Percentiles rank a stretch among this genome's conserved stretches.
These are phyloP conservation scores for Aspergillus aculeatinus DNA, from an alignment of 2,329 filamentous ascomycete species.

Conservation along the genomic window DNA sequence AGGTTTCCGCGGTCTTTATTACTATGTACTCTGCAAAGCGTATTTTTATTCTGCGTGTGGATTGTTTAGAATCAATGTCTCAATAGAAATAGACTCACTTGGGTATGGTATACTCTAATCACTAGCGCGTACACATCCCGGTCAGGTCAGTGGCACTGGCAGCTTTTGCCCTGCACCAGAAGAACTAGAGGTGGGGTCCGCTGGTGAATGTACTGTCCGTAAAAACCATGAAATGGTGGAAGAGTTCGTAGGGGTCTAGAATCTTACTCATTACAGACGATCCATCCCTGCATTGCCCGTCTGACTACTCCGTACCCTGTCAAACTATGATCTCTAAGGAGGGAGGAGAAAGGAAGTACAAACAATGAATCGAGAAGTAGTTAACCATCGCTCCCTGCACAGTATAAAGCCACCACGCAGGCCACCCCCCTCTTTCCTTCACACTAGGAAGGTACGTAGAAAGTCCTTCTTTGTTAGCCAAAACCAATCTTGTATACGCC, in stretches of 20 bases:
- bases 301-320: no score
- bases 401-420: background rate
- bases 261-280: background rate
- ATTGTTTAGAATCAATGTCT: no score
- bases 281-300: background rate
- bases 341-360: no score
- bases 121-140: background rate
- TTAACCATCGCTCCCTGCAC: no score
- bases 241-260: background rate
- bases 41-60: no score
- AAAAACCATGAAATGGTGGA: background rate
- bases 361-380: no score
- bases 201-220: background rate
- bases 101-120: background rate
- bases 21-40: no score
- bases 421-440: background rate
- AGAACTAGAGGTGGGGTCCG: background rate
- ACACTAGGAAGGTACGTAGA: background rate
- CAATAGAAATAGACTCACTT: background rate
- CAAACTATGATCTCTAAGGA: no score
- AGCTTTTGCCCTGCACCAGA: background rate
- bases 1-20: no score
- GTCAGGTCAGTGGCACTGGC: background rate
- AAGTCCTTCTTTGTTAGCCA: background rate
- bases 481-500: slow-evolving; percentile 4